Conservation (phyloP, 805 yeast genomes). For the Hagleromyces aurorensis region DNA sequence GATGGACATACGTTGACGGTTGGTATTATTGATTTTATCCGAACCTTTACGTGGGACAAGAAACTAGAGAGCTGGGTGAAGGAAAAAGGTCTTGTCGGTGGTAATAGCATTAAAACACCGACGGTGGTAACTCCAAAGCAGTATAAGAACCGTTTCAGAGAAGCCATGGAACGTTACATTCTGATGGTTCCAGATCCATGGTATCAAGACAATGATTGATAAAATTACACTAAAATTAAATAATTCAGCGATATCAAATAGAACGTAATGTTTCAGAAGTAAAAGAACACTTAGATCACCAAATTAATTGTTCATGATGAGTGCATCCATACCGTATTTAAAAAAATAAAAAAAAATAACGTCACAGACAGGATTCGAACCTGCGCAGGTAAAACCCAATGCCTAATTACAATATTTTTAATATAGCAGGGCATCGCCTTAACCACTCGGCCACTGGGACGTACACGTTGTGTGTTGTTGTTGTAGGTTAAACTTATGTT, state of each 20-base stretch:
- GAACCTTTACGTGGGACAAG: slow-evolving; percentile 98
- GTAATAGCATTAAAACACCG: slow-evolving; percentile 81
- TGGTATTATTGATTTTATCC: slow-evolving; percentile 87
- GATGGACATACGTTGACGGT: slow-evolving; percentile 66
- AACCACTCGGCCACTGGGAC: slow-evolving; percentile 89
- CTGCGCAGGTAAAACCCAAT: slow-evolving; percentile 93
- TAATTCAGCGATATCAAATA: not conserved
- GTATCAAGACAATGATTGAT: slow-evolving; percentile 31
- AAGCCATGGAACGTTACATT: slow-evolving; percentile 95
- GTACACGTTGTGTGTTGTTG: no score
- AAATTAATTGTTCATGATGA: not conserved
- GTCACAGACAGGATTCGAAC: slow-evolving; percentile 99
- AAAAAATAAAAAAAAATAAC: slow-evolving; percentile 43
- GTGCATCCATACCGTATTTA: slow-evolving; percentile 3
- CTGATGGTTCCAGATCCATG: slow-evolving; percentile 83
- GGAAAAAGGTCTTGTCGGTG: slow-evolving; percentile 80
- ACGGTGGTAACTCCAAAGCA: slow-evolving; percentile 97
- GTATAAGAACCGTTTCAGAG: slow-evolving; percentile 87
- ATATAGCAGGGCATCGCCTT: slow-evolving; percentile 86
- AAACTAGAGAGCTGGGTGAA: slow-evolving; percentile 98
- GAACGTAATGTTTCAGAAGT: not conserved
- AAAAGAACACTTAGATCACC: not conserved
- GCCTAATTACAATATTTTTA: slow-evolving; percentile 49
- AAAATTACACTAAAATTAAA: no score
- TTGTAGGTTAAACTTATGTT: no score